Evolutionary conservation across 305 asterid species (phyloP).

Genomic region (Solanum hybrid): DNA sequence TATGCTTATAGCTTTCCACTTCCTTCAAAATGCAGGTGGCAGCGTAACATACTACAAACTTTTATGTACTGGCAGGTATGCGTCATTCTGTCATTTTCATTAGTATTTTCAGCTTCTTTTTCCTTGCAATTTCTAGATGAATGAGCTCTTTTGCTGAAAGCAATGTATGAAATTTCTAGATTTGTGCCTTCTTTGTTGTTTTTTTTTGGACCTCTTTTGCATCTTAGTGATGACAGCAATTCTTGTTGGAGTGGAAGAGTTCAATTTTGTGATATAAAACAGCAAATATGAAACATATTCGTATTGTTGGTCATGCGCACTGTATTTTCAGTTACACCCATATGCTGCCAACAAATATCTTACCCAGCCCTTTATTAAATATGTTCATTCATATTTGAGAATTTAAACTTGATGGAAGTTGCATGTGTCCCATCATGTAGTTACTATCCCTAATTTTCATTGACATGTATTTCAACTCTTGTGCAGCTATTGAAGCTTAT

Average conservation of each 20-base stretch:
- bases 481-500: constrained; percentile 81
- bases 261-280: background rate
- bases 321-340: background rate
- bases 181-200: background rate
- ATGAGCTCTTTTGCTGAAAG: background rate
- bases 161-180: background rate
- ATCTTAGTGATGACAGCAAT: background rate
- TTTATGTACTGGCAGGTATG: constrained; percentile 95
- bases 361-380: background rate
- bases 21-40: constrained; percentile 50
- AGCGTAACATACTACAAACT: constrained; percentile 74
- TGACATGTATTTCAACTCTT: background rate
- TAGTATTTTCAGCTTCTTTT: background rate
- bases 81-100: constrained; percentile 6
- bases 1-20: background rate
- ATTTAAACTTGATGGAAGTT: background rate
- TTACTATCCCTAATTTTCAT: background rate
- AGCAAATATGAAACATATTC: background rate
- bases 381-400: background rate
- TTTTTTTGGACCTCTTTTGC: background rate
- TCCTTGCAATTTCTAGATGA: background rate
- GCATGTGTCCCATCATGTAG: background rate
- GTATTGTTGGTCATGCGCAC: background rate
- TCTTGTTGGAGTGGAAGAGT: background rate
- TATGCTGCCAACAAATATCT: background rate